Base-by-base conservation (phyloP, 495 filamentous ascomycete species). In the Beverwykella pulmonaria region DNA sequence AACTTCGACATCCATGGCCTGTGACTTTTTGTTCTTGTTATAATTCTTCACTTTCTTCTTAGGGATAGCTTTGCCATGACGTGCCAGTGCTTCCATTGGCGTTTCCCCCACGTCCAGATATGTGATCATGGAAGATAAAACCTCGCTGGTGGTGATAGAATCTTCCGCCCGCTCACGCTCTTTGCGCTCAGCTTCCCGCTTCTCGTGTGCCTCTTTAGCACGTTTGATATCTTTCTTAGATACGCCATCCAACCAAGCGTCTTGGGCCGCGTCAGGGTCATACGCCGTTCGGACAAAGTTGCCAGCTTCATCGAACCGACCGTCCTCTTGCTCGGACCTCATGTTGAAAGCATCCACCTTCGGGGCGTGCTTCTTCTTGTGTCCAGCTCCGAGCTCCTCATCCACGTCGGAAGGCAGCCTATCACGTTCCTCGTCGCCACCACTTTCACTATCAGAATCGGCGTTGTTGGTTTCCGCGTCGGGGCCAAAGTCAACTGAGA, bases 291-390 rank as follows among this genome's bases (percentile, higher is more conserved):
- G 84, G 30, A 98, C 86, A 74, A 83, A 98, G 74, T 97, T 98
- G 2, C 94, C 94, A 17, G 86, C 79, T 58, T 90, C 90, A 73
- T 98, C 94, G 71, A 97, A 98, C 14, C 86, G 81, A 0, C 94
- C 94, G 72, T 98, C 94, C 75, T 98, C 95, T 72, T 92, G 87
- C 76, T 98, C 94, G 5, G 82, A 78, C 53, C 83, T 86, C 85
- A 98, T 92, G 72, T 98, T 97, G 82, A 98, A 98, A 0, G 92
- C 94, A 77, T 97, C 94, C 26, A 98, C 82, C 70, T 94, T 88
- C n/a, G 94, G 94, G 17, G 95, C 95, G 75, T 96, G 91, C 74
- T 90, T 92, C 77, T 97, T 98, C 69, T 92, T 88, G 0, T 87
- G 88, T 7, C 94, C 95, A 2, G 90, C 87, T 1, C 95, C 95